Conservation (phyloP, 257 asterid genomes). For the Coffea canephora region DNA sequence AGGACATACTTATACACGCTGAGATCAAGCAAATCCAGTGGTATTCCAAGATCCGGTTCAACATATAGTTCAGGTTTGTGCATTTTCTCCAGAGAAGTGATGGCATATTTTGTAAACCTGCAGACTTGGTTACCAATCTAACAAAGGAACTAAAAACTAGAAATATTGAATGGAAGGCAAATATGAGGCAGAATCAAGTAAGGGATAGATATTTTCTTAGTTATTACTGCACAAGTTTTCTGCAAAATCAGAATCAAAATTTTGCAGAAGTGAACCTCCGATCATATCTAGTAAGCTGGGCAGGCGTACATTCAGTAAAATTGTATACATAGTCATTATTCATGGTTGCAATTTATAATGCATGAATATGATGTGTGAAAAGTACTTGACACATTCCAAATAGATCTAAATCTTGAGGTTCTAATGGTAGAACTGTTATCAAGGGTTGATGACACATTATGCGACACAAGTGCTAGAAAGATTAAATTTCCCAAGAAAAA, state of each 20-base stretch:
- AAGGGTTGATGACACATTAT: not conserved
- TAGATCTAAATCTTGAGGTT: not conserved
- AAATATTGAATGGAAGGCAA: not conserved
- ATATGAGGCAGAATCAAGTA: not conserved
- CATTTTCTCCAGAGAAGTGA: constrained; percentile 84
- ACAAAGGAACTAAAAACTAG: not conserved
- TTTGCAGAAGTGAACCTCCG: not conserved
- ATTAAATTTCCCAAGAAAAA: not conserved
- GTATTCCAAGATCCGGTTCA: constrained; percentile 97
- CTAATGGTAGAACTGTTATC: not conserved
- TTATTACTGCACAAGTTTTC: not conserved
- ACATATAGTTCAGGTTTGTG: constrained; percentile 91
- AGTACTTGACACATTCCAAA: not conserved
- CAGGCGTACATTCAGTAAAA: not conserved
- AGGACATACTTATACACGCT: constrained; percentile 82
- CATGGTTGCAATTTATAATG: too few relatives aligned
- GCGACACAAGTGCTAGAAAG: not conserved
- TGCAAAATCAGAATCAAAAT: not conserved
- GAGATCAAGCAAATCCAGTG: constrained; percentile 95
- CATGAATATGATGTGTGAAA: not conserved
- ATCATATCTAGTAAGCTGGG: not conserved
- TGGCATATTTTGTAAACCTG: constrained; percentile 83
- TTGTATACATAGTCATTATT: not conserved
- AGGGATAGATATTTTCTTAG: not conserved
- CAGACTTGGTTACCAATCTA: constrained; percentile 26